Evolutionary conservation across 2,329 filamentous ascomycete species (phyloP).

Genomic region (Neofusicoccum laricinum): DNA sequence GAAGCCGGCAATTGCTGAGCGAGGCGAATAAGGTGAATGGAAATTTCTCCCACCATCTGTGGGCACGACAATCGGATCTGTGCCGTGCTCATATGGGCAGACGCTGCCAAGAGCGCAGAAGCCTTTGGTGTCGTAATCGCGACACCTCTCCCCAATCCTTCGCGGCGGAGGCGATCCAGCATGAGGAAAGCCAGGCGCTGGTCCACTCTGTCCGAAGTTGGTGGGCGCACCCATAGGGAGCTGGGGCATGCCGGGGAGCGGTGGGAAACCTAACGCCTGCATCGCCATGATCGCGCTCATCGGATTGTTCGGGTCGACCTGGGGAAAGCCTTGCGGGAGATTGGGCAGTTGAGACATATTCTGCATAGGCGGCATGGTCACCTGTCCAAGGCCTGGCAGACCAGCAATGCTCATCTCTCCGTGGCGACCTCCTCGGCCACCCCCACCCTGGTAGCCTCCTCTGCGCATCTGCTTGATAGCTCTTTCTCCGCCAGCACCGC

Average conservation of each 20-base stretch:
- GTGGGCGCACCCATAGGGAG: slow-evolving; percentile 31
- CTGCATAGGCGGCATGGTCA: slow-evolving; percentile 33
- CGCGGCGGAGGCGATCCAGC: slow-evolving; percentile 19
- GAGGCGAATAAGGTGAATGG: background rate
- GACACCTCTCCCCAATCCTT: slow-evolving; percentile 53
- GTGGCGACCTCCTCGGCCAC: slow-evolving; percentile 10
- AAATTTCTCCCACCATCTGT: slow-evolving; percentile 20
- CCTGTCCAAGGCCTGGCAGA: slow-evolving; percentile 18
- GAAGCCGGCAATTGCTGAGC: background rate
- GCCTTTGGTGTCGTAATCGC: slow-evolving; percentile 70
- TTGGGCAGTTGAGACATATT: slow-evolving; percentile 35
- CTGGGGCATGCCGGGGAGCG: slow-evolving; percentile 45
- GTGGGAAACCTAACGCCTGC: slow-evolving; percentile 50
- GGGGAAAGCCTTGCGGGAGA: slow-evolving; percentile 46
- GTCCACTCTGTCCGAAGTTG: slow-evolving; percentile 6
- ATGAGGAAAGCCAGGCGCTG: slow-evolving; percentile 19
- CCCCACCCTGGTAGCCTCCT: slow-evolving; percentile 31
- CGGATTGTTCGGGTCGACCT: slow-evolving; percentile 59
- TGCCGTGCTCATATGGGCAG: slow-evolving; percentile 68
- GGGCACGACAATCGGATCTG: slow-evolving; percentile 48
- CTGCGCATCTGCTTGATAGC: slow-evolving; percentile 61
- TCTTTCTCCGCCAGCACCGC: slow-evolving; percentile 35
- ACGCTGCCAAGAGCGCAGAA: slow-evolving; percentile 66
- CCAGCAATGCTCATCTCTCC: slow-evolving; percentile 17
- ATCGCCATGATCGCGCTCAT: slow-evolving; percentile 62